Percentiles rank a stretch among this genome's conserved stretches.
Conservation (phyloP, 2,329 filamentous ascomycete species). For the Sporothrix schenckii region DNA sequence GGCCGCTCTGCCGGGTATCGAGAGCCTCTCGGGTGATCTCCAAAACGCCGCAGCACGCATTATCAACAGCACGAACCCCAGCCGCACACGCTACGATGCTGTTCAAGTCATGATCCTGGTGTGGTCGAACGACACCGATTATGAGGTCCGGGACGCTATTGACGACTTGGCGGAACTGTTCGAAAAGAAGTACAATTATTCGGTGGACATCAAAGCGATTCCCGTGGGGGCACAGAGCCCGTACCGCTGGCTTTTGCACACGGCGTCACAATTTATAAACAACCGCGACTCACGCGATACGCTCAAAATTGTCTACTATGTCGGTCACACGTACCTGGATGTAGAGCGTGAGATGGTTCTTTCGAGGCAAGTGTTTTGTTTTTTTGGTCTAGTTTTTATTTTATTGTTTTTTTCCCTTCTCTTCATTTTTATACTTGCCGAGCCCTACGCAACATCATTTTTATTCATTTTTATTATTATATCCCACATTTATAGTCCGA, state of each 20-base stretch:
- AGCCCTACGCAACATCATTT: background rate
- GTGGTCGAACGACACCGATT: conserved; percentile 59
- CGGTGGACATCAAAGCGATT: conserved; percentile 53
- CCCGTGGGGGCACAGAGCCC: conserved; percentile 52
- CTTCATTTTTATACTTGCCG: background rate
- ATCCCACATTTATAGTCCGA: conserved; percentile 3
- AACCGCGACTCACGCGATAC: conserved; percentile 58
- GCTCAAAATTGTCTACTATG: conserved; percentile 63
- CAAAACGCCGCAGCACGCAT: conserved; percentile 55
- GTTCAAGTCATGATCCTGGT: conserved; percentile 58
- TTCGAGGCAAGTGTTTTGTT: conserved; percentile 51
- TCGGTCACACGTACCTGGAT: conserved; percentile 58
- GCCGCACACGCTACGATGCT: conserved; percentile 57
- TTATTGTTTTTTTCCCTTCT: no score
- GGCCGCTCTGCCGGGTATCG: conserved; percentile 51
- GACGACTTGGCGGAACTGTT: conserved; percentile 56
- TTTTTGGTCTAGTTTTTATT: no score
- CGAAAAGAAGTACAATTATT: conserved; percentile 57
- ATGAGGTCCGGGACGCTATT: conserved; percentile 47
- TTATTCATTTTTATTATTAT: background rate
- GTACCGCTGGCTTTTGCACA: conserved; percentile 57
- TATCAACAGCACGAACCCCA: conserved; percentile 49
- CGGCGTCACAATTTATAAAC: conserved; percentile 57
- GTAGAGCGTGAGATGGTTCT: conserved; percentile 61
- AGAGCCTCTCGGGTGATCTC: conserved; percentile 56